Percentiles rank a stretch among this genome's conserved stretches.
Evolutionary conservation across 208 protist species (phyloP).

Genomic region (Trypanosoma vivax): DNA sequence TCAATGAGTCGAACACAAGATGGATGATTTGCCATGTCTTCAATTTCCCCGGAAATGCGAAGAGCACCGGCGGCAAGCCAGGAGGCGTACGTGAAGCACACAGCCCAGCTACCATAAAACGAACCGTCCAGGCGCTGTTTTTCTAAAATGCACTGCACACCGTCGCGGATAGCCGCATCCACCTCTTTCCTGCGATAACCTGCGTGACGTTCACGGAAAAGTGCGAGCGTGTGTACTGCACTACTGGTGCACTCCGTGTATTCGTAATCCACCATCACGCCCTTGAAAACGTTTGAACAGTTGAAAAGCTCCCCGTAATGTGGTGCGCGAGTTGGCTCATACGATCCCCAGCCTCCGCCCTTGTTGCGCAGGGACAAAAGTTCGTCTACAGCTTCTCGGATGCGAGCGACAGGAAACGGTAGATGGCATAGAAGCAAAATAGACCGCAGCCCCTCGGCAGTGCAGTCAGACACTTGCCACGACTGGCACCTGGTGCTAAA

Average conservation of each 20-base stretch:
- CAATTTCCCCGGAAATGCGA: conserved; percentile 60
- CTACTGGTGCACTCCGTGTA: conserved; percentile 96
- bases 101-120: conserved; percentile 94
- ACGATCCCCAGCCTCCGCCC: conserved; percentile 90
- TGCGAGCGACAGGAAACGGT: conserved; percentile 48
- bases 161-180: conserved; percentile 76
- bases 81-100: conserved; percentile 97
- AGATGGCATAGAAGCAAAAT: conserved; percentile 66
- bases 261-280: conserved; percentile 97
- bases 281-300: conserved; percentile 94
- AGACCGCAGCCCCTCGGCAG: conserved; percentile 93
- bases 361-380: conserved; percentile 93
- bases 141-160: conserved; percentile 78
- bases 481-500: conserved; percentile 94
- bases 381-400: conserved; percentile 91
- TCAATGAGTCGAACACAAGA: conserved; percentile 73
- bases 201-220: conserved; percentile 89
- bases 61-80: conserved; percentile 95
- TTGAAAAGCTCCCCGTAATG: conserved; percentile 92
- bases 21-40: conserved; percentile 62
- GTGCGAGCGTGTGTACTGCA: conserved; percentile 89
- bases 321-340: conserved; percentile 90
- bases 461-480: conserved; percentile 97
- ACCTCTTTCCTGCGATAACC: conserved; percentile 88
- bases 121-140: conserved; percentile 89